Percentiles rank a stretch among this genome's conserved stretches.
These are phyloP conservation scores for Candida loeiensis DNA, from an alignment of 805 yeast species.

Conservation along the genomic window DNA sequence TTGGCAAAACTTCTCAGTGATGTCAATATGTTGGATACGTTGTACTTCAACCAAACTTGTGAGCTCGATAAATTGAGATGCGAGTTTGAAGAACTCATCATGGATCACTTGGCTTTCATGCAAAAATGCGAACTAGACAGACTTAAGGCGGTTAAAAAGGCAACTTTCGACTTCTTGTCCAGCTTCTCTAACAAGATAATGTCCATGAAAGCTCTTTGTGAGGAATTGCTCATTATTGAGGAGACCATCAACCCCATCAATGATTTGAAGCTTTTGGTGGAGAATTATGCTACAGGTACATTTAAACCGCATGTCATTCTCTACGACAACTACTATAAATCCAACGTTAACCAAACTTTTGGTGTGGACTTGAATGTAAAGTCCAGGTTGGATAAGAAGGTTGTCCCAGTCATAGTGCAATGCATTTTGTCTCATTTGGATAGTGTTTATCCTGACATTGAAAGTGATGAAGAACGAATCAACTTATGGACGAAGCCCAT, in stretches of 20 bases:
- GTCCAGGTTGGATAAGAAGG: slow-evolving; percentile 65
- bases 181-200: slow-evolving; percentile 60
- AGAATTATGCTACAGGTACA: slow-evolving; percentile 67
- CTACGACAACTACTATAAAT: slow-evolving; percentile 77
- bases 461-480: slow-evolving; percentile 64
- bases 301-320: slow-evolving; percentile 69
- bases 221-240: slow-evolving; percentile 60
- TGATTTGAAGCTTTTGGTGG: slow-evolving; percentile 64
- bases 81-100: slow-evolving; percentile 65
- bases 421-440: slow-evolving; percentile 66
- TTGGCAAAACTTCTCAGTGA: slow-evolving; percentile 53
- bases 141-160: slow-evolving; percentile 70
- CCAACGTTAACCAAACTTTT: slow-evolving; percentile 65
- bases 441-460: slow-evolving; percentile 62
- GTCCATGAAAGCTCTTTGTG: slow-evolving; percentile 54
- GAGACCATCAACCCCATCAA: slow-evolving; percentile 67
- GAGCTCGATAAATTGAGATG: slow-evolving; percentile 66
- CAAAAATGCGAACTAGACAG: slow-evolving; percentile 82
- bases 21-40: slow-evolving; percentile 52
- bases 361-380: slow-evolving; percentile 75
- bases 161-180: slow-evolving; percentile 66
- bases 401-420: slow-evolving; percentile 67
- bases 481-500: slow-evolving; percentile 68
- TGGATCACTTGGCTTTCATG: slow-evolving; percentile 73
- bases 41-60: slow-evolving; percentile 45